Conservation (phyloP, 2,329 filamentous ascomycete genomes). For the Cladosporium sp. region DNA sequence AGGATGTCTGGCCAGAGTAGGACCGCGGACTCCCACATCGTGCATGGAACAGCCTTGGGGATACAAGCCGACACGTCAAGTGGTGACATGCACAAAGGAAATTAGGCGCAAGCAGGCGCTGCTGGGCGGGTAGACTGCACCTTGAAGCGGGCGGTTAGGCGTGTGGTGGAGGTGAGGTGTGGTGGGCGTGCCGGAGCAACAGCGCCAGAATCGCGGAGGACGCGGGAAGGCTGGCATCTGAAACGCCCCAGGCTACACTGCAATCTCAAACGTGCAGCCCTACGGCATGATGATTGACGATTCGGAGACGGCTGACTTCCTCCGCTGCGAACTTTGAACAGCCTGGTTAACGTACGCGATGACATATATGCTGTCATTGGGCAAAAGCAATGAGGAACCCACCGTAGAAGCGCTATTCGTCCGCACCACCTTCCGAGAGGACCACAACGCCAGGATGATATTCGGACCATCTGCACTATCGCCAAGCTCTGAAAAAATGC, state of each 20-base stretch:
- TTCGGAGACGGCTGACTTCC: neutral
- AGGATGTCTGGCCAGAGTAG: neutral
- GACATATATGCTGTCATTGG: neutral
- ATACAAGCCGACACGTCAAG: neutral
- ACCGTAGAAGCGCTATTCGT: neutral
- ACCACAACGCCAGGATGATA: neutral
- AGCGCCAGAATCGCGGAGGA: neutral
- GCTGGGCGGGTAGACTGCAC: neutral
- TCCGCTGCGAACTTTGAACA: conserved; percentile 1
- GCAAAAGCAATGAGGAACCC: neutral
- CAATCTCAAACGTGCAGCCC: conserved; percentile 6
- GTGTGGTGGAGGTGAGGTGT: conserved; percentile 1
- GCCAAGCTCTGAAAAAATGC: neutral
- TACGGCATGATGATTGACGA: neutral
- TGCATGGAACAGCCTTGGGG: conserved; percentile 5
- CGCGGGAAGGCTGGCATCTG: conserved; percentile 1
- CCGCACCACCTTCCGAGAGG: neutral
- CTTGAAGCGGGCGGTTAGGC: neutral
- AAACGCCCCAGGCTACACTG: neutral
- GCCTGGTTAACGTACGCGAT: neutral
- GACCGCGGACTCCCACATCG: neutral
- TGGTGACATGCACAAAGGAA: neutral
- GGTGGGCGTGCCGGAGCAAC: neutral
- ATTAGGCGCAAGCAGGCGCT: neutral
- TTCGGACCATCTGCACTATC: neutral